Conservation (phyloP, 2,329 filamentous ascomycete species). For the Paecilomyces sp. region DNA sequence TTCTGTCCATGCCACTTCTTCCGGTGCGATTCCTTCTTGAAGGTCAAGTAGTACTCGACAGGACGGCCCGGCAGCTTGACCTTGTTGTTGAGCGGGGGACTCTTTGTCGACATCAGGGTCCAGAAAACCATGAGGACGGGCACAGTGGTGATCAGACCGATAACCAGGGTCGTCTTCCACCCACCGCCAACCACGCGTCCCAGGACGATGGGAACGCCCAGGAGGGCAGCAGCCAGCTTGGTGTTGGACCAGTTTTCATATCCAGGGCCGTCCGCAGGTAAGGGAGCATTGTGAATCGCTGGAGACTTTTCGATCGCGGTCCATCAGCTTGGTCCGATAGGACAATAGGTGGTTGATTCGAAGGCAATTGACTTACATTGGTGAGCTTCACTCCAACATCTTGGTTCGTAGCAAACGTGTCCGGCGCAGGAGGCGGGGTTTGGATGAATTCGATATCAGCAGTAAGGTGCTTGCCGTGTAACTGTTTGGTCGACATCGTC, state of each 20-base stretch:
- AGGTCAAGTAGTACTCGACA: conserved; percentile 72
- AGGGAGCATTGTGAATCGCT: conserved; percentile 85
- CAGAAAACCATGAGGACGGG: conserved; percentile 80
- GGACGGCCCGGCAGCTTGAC: conserved; percentile 76
- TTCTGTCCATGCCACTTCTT: conserved; percentile 42
- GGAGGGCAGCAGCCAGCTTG: conserved; percentile 63
- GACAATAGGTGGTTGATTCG: too few relatives aligned
- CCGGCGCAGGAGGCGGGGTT: not conserved
- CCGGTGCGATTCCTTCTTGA: conserved; percentile 40
- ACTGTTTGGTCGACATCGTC: not conserved
- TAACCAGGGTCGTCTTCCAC: conserved; percentile 79
- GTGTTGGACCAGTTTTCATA: conserved; percentile 82
- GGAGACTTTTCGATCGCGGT: conserved; percentile 54
- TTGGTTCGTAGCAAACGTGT: not conserved
- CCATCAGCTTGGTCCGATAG: not conserved
- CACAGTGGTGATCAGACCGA: conserved; percentile 68
- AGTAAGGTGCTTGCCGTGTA: not conserved
- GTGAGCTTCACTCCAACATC: not conserved
- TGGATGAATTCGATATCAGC: not conserved
- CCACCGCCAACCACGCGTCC: conserved; percentile 80
- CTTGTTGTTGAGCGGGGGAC: conserved; percentile 89
- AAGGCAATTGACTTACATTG: not conserved
- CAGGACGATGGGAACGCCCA: conserved; percentile 68
- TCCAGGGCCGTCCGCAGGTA: conserved; percentile 81
- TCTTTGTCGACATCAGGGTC: conserved; percentile 69